Base-by-base conservation (phyloP, 2,329 filamentous ascomycete genomes). In the Lecanicillium sp. region DNA sequence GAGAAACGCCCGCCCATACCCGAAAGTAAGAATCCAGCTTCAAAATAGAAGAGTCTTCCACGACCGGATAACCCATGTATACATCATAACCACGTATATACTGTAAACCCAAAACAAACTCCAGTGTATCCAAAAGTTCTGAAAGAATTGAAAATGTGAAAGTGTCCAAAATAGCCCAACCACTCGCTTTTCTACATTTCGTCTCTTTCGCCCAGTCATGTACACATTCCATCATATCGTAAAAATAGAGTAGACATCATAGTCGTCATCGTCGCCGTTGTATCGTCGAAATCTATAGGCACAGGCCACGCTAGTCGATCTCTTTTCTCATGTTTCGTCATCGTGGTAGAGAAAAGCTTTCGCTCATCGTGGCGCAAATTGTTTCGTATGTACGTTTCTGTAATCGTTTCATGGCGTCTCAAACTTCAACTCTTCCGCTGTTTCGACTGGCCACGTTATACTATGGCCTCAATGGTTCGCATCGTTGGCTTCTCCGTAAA, bases 401-500 rank as follows among this genome's bases (percentile, higher is more conserved):
- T 46, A 33, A 38, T 40, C 24, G 37, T 40, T 26, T 4, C 17
- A 29, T 29, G 27, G 27, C 14, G 27, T 8, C 27, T 14, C 14
- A 29, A 29, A 29, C 27, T 29, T 29, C 14, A 14, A 8, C 27
- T 29, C 27, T 29, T 29, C 27, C 7, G 27, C 27, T 8, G 27
- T 14, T 8, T 29, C 27, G 27, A 29, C 19, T 6, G 24, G 24
- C 35, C 54, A 51, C 54, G n/a, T 60, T 49, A 62, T 45, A 50
- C 60, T 51, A 58, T 58, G 30, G 58, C 62, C 51, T 60, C 54
- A 15, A 53, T 50, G 23, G 54, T 51, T 48, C 52, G 49, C 14
- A 42, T 38, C 19, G 23, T 21, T 37, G 21, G 23, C 58, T 66
- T 69, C 60, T 74, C 72, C 1, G 73, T 75, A 53, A 70, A 75